These are phyloP conservation scores for Fusarium pininemorale DNA, from an alignment of 2,329 filamentous ascomycete species.

Conservation along the genomic window DNA sequence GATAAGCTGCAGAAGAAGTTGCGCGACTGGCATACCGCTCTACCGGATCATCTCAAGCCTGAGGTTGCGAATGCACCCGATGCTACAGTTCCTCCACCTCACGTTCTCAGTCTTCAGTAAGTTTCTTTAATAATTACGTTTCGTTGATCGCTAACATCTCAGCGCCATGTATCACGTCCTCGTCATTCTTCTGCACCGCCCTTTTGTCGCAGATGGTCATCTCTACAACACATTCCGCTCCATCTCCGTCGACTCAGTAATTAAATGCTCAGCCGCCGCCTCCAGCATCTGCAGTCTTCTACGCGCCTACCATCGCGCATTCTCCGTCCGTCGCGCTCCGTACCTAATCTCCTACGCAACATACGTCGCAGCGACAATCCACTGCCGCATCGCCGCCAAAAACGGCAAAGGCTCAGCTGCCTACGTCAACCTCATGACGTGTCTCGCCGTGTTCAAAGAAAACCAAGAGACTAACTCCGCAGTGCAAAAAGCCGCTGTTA, in stretches of 20 bases:
- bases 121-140: fast-evolving
- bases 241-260: slow-evolving; percentile 54
- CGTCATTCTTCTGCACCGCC: slow-evolving; percentile 62
- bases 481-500: slow-evolving; percentile 55
- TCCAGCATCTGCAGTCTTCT: slow-evolving; percentile 55
- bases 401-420: slow-evolving; percentile 51
- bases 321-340: slow-evolving; percentile 57
- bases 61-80: slow-evolving; percentile 40
- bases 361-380: slow-evolving; percentile 63
- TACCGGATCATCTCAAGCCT: slow-evolving; percentile 55
- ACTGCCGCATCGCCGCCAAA: slow-evolving; percentile 60
- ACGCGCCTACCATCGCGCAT: slow-evolving; percentile 55
- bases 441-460: slow-evolving; percentile 56
- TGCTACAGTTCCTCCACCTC: slow-evolving; percentile 50
- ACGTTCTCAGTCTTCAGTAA: slow-evolving; percentile 53
- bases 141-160: neutral
- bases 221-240: slow-evolving; percentile 54
- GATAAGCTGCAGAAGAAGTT: slow-evolving; percentile 53
- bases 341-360: slow-evolving; percentile 66
- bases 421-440: slow-evolving; percentile 53
- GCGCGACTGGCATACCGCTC: slow-evolving; percentile 50
- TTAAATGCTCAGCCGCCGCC: slow-evolving; percentile 57
- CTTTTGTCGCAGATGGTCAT: slow-evolving; percentile 61
- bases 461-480: slow-evolving; percentile 62
- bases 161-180: slow-evolving; percentile 61